Evolutionary conservation across 768 basidiomycete species (phyloP).

Genomic region (Phaeotremella skinneri): DNA sequence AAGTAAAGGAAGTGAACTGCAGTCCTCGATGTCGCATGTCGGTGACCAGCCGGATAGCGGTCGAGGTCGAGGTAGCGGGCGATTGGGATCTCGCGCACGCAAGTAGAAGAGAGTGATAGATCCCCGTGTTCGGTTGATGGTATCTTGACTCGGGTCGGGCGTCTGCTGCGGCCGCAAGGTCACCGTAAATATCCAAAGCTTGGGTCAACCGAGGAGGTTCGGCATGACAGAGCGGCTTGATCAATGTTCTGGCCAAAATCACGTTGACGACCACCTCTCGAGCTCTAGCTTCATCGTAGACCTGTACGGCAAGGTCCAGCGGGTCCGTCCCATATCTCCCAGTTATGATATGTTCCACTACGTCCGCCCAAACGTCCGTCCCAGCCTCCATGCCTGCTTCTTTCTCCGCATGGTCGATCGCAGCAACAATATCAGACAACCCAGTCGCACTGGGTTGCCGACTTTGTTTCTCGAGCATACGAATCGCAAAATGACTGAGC

Average conservation of each 20-base stretch:
- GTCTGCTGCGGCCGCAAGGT: constrained; percentile 8
- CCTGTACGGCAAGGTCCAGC: constrained; percentile 14
- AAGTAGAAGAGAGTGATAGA: constrained; percentile 21
- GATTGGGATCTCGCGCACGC: constrained; percentile 15
- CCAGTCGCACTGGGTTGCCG: constrained; percentile 3
- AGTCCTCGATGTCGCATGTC: constrained; percentile 65
- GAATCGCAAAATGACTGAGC: constrained; percentile 7
- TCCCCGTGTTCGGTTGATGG: neutral
- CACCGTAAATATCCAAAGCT: constrained; percentile 27
- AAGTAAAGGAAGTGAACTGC: constrained; percentile 55
- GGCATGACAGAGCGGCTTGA: constrained; percentile 23
- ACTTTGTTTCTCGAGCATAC: constrained; percentile 1
- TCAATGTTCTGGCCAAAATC: constrained; percentile 21
- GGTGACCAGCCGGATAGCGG: constrained; percentile 56
- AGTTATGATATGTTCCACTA: constrained; percentile 10
- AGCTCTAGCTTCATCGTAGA: constrained; percentile 19
- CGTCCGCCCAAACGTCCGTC: constrained; percentile 23
- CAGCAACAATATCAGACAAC: constrained; percentile 13
- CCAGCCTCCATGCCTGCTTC: neutral
- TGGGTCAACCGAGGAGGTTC: constrained; percentile 10
- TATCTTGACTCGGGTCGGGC: neutral
- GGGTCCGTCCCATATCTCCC: constrained; percentile 10
- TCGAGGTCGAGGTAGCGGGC: constrained; percentile 4
- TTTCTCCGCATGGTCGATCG: constrained; percentile 20
- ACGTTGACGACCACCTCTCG: constrained; percentile 17